Conservation (phyloP, 2,329 filamentous ascomycete species). For the Kalaharituber pfeilii region DNA sequence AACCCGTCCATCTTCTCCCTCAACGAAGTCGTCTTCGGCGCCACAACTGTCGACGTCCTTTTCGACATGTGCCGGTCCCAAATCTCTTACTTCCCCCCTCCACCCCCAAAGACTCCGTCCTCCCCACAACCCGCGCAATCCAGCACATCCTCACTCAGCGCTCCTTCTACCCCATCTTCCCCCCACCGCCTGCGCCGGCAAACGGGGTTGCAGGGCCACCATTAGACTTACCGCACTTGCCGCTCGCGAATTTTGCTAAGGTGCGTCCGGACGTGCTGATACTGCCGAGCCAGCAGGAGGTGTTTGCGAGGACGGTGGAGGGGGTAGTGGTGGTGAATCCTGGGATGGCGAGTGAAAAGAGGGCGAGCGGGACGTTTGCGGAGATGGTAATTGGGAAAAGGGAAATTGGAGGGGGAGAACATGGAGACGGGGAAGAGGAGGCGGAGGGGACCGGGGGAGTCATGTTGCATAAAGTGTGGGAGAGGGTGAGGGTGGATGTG, state of each 20-base stretch:
- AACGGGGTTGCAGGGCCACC: constrained; percentile 37
- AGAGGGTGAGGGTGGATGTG: constrained; percentile 74
- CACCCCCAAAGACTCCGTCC: constrained; percentile 39
- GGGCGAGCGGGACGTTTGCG: constrained; percentile 70
- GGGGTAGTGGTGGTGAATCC: constrained; percentile 83
- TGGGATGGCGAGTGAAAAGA: constrained; percentile 67
- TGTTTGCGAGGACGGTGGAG: constrained; percentile 88
- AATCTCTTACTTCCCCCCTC: constrained; percentile 36
- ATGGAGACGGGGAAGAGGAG: constrained; percentile 36
- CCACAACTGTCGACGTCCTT: constrained; percentile 69
- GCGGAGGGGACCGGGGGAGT: constrained; percentile 35
- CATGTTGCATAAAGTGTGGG: constrained; percentile 59
- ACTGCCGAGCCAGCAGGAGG: constrained; percentile 62
- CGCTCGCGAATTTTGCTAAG: constrained; percentile 78
- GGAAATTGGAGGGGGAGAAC: constrained; percentile 40
- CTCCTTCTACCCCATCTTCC: constrained; percentile 80
- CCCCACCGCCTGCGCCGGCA: constrained; percentile 54
- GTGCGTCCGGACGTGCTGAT: constrained; percentile 72
- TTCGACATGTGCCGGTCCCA: constrained; percentile 68
- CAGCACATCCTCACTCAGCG: constrained; percentile 73
- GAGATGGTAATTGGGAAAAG: constrained; percentile 58
- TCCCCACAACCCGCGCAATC: constrained; percentile 41
- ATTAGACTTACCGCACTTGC: constrained; percentile 68
- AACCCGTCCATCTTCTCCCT: constrained; percentile 81
- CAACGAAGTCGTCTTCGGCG: constrained; percentile 69